Conservation (phyloP, 495 filamentous ascomycete genomes). For the Cudoniella acicularis region DNA sequence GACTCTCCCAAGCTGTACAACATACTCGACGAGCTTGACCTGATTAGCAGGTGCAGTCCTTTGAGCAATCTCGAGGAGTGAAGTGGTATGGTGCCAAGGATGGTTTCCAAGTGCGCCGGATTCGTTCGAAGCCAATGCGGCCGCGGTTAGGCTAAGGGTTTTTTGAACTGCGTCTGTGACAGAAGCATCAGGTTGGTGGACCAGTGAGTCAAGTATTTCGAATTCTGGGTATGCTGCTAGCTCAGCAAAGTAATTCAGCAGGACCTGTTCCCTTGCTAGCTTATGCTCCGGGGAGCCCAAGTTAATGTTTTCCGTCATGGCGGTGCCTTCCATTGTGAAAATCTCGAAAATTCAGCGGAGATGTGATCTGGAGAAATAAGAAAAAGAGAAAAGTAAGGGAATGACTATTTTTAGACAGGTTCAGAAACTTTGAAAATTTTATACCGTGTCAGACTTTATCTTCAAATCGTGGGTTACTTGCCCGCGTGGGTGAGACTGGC, state of each 20-base stretch:
- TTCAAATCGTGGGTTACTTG: too few species aligned
- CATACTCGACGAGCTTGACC: neutral
- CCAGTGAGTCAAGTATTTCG: neutral
- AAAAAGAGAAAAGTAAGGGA: too few species aligned
- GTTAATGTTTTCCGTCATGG: too few species aligned
- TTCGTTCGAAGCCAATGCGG: neutral
- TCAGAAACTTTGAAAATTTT: too few species aligned
- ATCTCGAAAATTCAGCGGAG: too few species aligned
- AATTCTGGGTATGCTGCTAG: neutral
- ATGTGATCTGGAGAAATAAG: too few species aligned
- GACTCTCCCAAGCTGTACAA: neutral
- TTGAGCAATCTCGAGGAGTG: neutral
- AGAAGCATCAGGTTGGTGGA: neutral
- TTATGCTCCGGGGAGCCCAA: neutral
- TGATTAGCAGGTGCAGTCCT: neutral
- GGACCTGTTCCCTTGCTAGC: neutral
- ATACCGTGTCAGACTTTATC: too few species aligned
- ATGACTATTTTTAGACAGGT: too few species aligned
- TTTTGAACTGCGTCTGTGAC: neutral
- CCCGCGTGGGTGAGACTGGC: too few species aligned
- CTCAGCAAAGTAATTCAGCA: neutral
- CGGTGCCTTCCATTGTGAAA: too few species aligned
- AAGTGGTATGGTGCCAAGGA: neutral
- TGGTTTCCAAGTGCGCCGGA: neutral
- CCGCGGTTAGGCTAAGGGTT: neutral